phyloP scores from a whole-genome alignment of 257 asterid genomes.

The Fraxinus pennsylvanica region DNA sequence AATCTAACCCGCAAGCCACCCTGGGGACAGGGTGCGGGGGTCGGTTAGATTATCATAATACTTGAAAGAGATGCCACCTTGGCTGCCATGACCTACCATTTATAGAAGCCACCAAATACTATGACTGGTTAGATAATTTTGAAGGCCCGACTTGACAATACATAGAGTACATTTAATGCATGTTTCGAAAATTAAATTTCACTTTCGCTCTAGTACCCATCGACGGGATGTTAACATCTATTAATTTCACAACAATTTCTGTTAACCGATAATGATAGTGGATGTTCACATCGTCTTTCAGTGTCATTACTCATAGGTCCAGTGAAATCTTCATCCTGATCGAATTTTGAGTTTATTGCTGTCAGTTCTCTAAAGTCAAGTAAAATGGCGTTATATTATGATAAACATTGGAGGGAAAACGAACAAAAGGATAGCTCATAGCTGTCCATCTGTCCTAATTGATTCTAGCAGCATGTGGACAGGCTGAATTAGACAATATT shows the following conservation, averaged over 20 bases:
- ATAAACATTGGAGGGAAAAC: background rate
- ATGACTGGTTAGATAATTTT: background rate
- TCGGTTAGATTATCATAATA: background rate
- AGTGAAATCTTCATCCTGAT: slow-evolving; percentile 18
- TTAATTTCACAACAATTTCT: background rate
- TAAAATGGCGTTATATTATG: background rate
- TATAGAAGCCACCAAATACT: background rate
- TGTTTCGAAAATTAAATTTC: background rate
- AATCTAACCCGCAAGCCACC: background rate
- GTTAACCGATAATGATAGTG: background rate
- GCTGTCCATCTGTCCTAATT: background rate
- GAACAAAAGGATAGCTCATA: background rate
- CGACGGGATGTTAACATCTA: slow-evolving; percentile 20
- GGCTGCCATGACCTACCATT: slow-evolving; percentile 2
- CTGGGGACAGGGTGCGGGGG: background rate
- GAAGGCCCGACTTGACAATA: background rate
- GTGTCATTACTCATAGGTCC: slow-evolving; percentile 13
- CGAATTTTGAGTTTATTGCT: background rate
- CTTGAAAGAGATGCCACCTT: slow-evolving; percentile 1
- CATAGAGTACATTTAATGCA: background rate
- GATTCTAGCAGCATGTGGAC: background rate
- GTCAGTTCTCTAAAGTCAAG: background rate
- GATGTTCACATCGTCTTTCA: background rate
- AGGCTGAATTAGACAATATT: too few species aligned
- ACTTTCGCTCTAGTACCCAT: background rate